phyloP scores from a whole-genome alignment of 108 stramenopile genomes.

The Stephanodiscus triporus region DNA sequence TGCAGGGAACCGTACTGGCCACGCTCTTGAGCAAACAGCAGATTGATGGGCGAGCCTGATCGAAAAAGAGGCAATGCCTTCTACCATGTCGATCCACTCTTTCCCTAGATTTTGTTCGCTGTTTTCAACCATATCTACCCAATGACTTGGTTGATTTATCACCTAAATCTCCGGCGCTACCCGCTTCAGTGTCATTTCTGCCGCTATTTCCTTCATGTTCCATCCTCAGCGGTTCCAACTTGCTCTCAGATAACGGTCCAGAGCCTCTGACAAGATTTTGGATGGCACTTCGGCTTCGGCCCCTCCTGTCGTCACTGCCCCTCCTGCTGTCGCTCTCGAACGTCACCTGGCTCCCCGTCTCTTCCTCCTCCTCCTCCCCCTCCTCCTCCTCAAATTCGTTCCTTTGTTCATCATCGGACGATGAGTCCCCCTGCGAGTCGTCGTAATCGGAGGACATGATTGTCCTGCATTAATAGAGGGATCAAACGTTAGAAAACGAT shows the following conservation, averaged over 20 bases:
- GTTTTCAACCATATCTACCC: not conserved
- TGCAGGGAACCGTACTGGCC: slow-evolving; percentile 47
- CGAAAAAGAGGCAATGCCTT: slow-evolving; percentile 74
- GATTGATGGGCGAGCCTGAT: slow-evolving; percentile 62
- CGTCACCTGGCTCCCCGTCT: no score
- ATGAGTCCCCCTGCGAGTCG: no score
- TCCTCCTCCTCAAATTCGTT: no score
- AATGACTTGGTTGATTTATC: not conserved
- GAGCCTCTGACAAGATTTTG: slow-evolving; percentile 53
- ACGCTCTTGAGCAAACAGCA: slow-evolving; percentile 66
- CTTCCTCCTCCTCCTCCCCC: no score
- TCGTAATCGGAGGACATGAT: no score
- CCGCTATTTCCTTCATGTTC: slow-evolving; percentile 3
- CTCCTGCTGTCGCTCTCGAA: no score
- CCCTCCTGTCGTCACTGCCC: no score
- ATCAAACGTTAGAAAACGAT: no score
- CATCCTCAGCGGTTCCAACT: slow-evolving; percentile 15
- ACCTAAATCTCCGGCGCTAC: slow-evolving; percentile 20
- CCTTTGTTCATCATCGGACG: no score
- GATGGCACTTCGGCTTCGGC: no score
- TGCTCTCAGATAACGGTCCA: slow-evolving; percentile 57
- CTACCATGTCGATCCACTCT: slow-evolving; percentile 73
- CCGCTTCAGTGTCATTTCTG: slow-evolving; percentile 1
- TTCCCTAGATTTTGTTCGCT: slow-evolving; percentile 16
- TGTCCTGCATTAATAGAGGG: no score